Evolutionary conservation across 148 eudicot genomes (phyloP), one percentile per base, ranked within the genome.

Genomic region (Camellia sinensis): DNA sequence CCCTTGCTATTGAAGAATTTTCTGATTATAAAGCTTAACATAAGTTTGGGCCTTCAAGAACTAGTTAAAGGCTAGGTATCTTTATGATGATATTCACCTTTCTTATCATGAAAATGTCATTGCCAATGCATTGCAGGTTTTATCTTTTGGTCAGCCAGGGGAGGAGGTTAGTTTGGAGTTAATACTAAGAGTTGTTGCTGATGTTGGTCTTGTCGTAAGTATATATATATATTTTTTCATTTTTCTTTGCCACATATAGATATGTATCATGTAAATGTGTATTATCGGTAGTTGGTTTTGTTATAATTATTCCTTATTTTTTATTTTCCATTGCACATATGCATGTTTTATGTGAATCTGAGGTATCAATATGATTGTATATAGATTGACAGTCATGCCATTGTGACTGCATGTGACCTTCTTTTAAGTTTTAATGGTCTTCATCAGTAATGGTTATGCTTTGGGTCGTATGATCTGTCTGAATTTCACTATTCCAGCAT

Each of bases 191-290:
- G 95, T 96, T 45, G 99, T 96, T 80, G 97, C 97, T 69, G 98
- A 96, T 85, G 98, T 96, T 86, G 99, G 99, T 78, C 91, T 96
- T 71, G 91, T 96, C 79, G 99, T 93, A 87, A 92, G 97, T 86
- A 69, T 77, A 37, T 69, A 54, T 57, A 19, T 59, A 43, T 61
- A 46, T 8, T 48, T 50, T 46, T 43, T 14, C 12, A 3, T 37
- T 56, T 54, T 56, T 54, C 77, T 4, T n/a, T 48, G 21, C 43
- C 44, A 29, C 61, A 22, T 0, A 17, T 72, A 22, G 44, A 6
- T 22, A 45, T 21, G 75, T 52, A 46, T 48, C 15, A 72, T 21
- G 43, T 8, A 2, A 52, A 14, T 22, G 18, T 72, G n/a, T 22
- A 2, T 1, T 72, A 22, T 29, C 7, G 7, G 61, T 50, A 52